phyloP scores from a whole-genome alignment of 2,329 filamentous ascomycete species.

The Fusarium sp. region DNA sequence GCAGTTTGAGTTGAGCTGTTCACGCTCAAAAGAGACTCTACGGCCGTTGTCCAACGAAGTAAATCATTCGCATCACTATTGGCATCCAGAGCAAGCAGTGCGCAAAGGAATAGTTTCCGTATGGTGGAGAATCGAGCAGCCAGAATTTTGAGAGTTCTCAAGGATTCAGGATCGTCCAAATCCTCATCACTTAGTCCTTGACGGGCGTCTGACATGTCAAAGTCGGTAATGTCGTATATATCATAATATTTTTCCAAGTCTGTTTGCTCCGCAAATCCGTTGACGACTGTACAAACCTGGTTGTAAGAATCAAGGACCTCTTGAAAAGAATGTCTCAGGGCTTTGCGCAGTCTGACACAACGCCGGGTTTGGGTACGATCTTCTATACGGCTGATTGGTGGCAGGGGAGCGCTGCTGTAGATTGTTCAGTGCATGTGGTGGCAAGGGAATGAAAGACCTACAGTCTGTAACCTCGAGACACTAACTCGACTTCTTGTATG shows the following conservation, averaged over 20 bases:
- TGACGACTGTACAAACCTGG: constrained; percentile 74
- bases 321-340: constrained; percentile 75
- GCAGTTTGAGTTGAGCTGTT: constrained; percentile 70
- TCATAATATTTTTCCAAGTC: constrained; percentile 94
- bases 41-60: constrained; percentile 79
- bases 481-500: constrained; percentile 94
- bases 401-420: constrained; percentile 82
- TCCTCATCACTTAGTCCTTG: constrained; percentile 72
- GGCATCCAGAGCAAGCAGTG: constrained; percentile 86
- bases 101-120: constrained; percentile 87
- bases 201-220: constrained; percentile 77
- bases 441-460: constrained; percentile 54
- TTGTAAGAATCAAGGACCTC: constrained; percentile 78
- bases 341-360: constrained; percentile 81
- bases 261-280: constrained; percentile 78
- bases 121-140: constrained; percentile 83
- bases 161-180: constrained; percentile 79
- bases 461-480: constrained; percentile 90
- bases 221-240: constrained; percentile 81
- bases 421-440: not conserved
- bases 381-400: constrained; percentile 92
- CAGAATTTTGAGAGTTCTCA: constrained; percentile 82
- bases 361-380: constrained; percentile 81
- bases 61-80: constrained; percentile 82
- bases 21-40: constrained; percentile 77